These are phyloP conservation scores for Phytophthora tentaculata DNA, from an alignment of 352 stramenopile species.

Conservation along the genomic window DNA sequence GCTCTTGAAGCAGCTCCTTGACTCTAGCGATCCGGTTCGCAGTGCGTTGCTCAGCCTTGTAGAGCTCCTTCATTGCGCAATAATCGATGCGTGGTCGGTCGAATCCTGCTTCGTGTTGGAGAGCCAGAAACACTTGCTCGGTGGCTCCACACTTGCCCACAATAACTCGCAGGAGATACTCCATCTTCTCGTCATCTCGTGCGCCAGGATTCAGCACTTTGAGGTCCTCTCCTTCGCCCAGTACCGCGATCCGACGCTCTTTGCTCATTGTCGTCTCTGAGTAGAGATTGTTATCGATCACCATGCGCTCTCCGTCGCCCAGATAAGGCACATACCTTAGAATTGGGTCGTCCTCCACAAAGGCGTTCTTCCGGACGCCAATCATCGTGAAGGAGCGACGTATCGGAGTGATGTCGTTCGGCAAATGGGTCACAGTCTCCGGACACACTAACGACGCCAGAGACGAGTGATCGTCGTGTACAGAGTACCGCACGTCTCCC, in stretches of 20 bases:
- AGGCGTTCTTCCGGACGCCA: conserved; percentile 73
- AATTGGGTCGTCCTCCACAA: conserved; percentile 83
- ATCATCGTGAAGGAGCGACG: conserved; percentile 70
- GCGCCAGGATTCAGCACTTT: conserved; percentile 43
- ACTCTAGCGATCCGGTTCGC: conserved; percentile 36
- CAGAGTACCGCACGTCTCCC: conserved; percentile 47
- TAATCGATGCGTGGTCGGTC: conserved; percentile 54
- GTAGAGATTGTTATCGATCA: conserved; percentile 71
- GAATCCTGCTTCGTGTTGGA: conserved; percentile 43
- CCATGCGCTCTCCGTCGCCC: conserved; percentile 66
- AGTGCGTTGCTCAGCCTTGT: conserved; percentile 27
- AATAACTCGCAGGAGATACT: conserved; percentile 65
- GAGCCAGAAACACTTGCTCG: conserved; percentile 54
- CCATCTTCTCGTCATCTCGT: conserved; percentile 63
- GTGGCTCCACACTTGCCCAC: conserved; percentile 50
- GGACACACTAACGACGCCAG: conserved; percentile 40
- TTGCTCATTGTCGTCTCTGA: conserved; percentile 68
- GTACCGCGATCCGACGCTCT: conserved; percentile 43
- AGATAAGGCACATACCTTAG: conserved; percentile 91
- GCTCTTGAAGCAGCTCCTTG: conserved; percentile 20
- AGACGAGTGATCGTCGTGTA: conserved; percentile 23
- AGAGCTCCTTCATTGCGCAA: conserved; percentile 47
- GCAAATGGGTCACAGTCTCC: conserved; percentile 63
- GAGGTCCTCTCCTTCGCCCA: conserved; percentile 48
- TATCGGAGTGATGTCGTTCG: conserved; percentile 50